Base-by-base conservation (phyloP, 768 basidiomycete genomes). In the Galerina sulciceps region DNA sequence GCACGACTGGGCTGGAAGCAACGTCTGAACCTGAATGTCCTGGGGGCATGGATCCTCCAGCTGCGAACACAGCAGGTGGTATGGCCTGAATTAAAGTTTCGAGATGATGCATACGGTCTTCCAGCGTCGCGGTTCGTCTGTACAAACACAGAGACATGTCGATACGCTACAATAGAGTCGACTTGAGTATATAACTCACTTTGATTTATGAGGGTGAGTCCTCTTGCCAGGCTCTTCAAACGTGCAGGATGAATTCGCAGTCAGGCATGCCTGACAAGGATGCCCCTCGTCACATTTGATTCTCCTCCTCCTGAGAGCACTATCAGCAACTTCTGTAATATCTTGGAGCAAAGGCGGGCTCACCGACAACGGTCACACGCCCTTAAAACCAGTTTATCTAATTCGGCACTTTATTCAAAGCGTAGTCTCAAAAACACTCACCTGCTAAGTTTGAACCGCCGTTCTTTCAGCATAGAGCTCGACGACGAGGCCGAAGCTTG, bases 341-440 rank as follows among this genome's bases (percentile, higher is more conserved):
- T 15, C 46, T 63, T 43, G 64, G 59, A 58, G 60, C 40, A 31
- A 58, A 40, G 44, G 58, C 34, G 35, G 63, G 65, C 89, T 81
- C 77, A 93, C 91, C 92, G 86, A 79, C 92, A 94, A 59, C 92
- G 90, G 82, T 94, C 92, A 79, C 92, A 94, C 58, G 92, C 91
- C 71, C 92, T 93, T 62, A 35, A 57, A 65, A 51, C 17, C 38
- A 55, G 49, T 22, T 9, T 34, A 15, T 23, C 51, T 35, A 18
- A 18, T 45, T 60, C 13, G 55, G 48, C 35, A 20, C 34, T n/a
- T 49, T 54, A 13, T 43, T 42, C 34, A 26, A 31, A 46, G 44
- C n/a, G 10, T 17, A n/a, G 13, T 14, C 37, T 6, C 22, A 36
- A 47, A n/a, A n/a, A 40, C 20, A n/a, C 83, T 38, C 59, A 90